Evolutionary conservation across 169 alveolate genomes (phyloP).

Genomic region (Plasmodium vinckei): DNA sequence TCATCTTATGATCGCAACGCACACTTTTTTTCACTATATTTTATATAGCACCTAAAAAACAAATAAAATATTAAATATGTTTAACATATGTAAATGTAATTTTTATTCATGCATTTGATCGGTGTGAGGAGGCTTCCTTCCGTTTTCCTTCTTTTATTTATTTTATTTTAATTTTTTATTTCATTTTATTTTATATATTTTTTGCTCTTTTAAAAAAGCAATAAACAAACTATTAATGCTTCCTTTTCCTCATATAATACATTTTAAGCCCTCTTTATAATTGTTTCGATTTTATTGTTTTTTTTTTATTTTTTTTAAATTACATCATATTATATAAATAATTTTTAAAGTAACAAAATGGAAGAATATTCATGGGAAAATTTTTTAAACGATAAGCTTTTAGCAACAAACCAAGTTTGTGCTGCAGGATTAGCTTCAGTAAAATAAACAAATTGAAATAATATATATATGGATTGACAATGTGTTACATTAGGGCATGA

Average conservation of each 20-base stretch:
- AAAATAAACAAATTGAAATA: background rate
- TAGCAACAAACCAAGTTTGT: constrained; percentile 66
- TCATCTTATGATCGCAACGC: too few relatives aligned
- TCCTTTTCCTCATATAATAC: background rate
- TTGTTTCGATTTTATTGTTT: constrained; percentile 2
- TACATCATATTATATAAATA: background rate
- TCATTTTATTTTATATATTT: background rate
- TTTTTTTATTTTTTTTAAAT: constrained; percentile 6
- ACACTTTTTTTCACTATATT: too few relatives aligned
- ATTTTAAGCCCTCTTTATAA: background rate
- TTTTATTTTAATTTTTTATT: background rate
- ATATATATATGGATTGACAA: background rate
- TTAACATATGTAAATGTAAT: too few relatives aligned
- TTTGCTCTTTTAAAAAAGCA: background rate
- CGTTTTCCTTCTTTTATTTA: background rate
- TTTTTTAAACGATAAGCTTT: constrained; percentile 52
- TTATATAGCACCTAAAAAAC: too few relatives aligned
- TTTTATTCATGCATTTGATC: too few relatives aligned
- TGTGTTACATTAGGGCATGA: too few relatives aligned
- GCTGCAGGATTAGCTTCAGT: constrained; percentile 75
- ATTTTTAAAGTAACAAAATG: constrained; percentile 13
- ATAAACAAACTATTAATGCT: background rate
- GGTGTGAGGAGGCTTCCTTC: background rate
- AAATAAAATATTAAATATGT: too few relatives aligned
- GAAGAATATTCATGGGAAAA: constrained; percentile 72